These are phyloP conservation scores for Hyaloscypha bicolor DNA, from an alignment of 495 filamentous ascomycete species.

Conservation along the genomic window DNA sequence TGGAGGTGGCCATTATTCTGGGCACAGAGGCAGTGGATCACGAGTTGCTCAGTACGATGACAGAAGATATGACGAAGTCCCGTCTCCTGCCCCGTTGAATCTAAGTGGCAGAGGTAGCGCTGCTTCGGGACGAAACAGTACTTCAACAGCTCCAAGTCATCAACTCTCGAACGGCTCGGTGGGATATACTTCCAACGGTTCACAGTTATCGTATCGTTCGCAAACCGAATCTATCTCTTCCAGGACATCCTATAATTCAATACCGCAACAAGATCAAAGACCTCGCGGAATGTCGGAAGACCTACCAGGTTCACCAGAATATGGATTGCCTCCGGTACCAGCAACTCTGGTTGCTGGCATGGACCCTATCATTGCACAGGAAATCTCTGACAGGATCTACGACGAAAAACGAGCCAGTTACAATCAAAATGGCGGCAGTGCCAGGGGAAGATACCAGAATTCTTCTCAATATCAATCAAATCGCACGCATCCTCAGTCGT, in stretches of 20 bases:
- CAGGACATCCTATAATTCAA: constrained; percentile 24
- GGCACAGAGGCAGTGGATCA: constrained; percentile 20
- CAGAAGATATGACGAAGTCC: constrained; percentile 42
- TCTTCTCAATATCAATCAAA: constrained; percentile 28
- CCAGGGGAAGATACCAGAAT: constrained; percentile 26
- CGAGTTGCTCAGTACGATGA: constrained; percentile 41
- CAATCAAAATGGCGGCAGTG: constrained; percentile 16
- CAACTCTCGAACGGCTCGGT: constrained; percentile 25
- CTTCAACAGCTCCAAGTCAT: constrained; percentile 16
- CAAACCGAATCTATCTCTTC: constrained; percentile 19
- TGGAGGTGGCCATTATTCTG: constrained; percentile 11
- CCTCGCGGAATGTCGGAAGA: constrained; percentile 17
- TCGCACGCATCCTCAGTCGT: constrained; percentile 16
- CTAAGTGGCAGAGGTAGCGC: constrained; percentile 42
- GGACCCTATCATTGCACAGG: constrained; percentile 58
- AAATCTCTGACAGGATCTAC: constrained; percentile 54
- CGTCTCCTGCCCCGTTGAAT: constrained; percentile 52
- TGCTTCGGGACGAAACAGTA: constrained; percentile 36
- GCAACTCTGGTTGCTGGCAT: constrained; percentile 71
- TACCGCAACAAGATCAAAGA: constrained; percentile 24
- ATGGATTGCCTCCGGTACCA: constrained; percentile 52
- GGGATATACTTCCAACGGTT: constrained; percentile 21
- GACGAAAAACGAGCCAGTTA: constrained; percentile 43
- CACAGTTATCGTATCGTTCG: constrained; percentile 22
- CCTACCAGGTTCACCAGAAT: constrained; percentile 11